phyloP scores from a whole-genome alignment of 2,329 filamentous ascomycete genomes.

The Colletotrichum cereale region DNA sequence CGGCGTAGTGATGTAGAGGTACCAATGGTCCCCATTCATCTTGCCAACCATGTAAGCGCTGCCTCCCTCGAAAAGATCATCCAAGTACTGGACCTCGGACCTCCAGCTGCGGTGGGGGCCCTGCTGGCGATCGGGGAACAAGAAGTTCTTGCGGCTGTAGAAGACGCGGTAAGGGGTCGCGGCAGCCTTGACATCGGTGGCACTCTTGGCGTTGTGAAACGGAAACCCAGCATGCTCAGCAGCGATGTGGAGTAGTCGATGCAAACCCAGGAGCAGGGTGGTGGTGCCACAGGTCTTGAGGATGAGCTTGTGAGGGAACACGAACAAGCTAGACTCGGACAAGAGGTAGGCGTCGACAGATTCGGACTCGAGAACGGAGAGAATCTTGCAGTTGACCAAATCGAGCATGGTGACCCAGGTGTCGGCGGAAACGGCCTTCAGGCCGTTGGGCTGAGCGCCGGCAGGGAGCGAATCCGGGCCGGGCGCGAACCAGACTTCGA shows the following conservation, averaged over 20 bases:
- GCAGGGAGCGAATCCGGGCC: slow-evolving; percentile 79
- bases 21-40: slow-evolving; percentile 99
- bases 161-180: slow-evolving; percentile 96
- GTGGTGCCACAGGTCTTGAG: slow-evolving; percentile 99
- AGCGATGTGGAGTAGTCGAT: slow-evolving; percentile 92
- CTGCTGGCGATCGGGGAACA: slow-evolving; percentile 93
- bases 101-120: slow-evolving; percentile 98
- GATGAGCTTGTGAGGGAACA: slow-evolving; percentile 99
- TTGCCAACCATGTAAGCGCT: slow-evolving; percentile 99
- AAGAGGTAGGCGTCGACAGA: slow-evolving; percentile 96
- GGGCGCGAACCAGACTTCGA: slow-evolving; percentile 98
- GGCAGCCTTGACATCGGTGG: slow-evolving; percentile 77
- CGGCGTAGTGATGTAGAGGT: slow-evolving; percentile 94
- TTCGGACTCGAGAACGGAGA: slow-evolving; percentile 93
- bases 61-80: slow-evolving; percentile 90
- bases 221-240: slow-evolving; percentile 91
- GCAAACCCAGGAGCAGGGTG: slow-evolving; percentile 88
- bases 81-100: slow-evolving; percentile 92
- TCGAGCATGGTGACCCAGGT: slow-evolving; percentile 98
- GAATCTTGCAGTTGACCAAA: slow-evolving; percentile 97
- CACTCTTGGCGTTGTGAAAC: slow-evolving; percentile 75
- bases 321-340: slow-evolving; percentile 99
- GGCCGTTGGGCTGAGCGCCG: slow-evolving; percentile 77
- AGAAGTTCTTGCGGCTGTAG: slow-evolving; percentile 98
- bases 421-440: slow-evolving; percentile 87